Base-by-base conservation (phyloP, 129 eudicot species). In the Calendula officinalis region DNA sequence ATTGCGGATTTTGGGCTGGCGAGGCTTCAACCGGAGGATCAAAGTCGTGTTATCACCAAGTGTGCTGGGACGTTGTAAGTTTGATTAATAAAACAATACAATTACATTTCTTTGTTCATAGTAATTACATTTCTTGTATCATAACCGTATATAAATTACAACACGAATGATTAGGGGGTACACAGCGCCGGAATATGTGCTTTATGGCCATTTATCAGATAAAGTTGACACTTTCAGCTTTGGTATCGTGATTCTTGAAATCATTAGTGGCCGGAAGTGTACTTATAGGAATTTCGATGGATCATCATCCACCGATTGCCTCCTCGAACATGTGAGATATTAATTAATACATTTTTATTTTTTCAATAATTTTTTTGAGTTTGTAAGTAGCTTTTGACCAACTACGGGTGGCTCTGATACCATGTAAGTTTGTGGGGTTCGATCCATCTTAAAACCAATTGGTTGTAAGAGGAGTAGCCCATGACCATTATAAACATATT, bases 11-110 rank as follows among this genome's bases (percentile, higher is more conserved):
- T 49, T 14, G 55, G 55, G 56, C 5, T 17, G 35, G 56, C 56
- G 6, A 50, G 56, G 35, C 15, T 50, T 17, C 56, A 50, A 6
- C 11, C 34, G 8, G 56, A 7, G 9, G 12, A 50, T 17, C 56
- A 50, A 50, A 50, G 35, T 50, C 56, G 6, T 6, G n/a, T 17
- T 17, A 50, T 17, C 56, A 50, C 56, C 30, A 50, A 50, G 56
- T 50, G 16, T 50, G 56, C 56, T 50, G 56, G 56, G 35, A 50
- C 56, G 1, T 50, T 50, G 56, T 50, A 50, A 50, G 56, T 50
- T 17, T 0, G 32, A 17, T 3, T 50, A 2, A 17, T 12, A 16
- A 50, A 12, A 56, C 16, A 35, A 9, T 56, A 0, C 7, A n/a
- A n/a, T n/a, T n/a, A n/a, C n/a, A n/a, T n/a, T n/a, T 22, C 14